Percentiles rank a stretch among this genome's conserved stretches.
Evolutionary conservation across 1,284 basidiomycete genomes (phyloP).

Genomic region (Cutaneotrichosporon mucoides): DNA sequence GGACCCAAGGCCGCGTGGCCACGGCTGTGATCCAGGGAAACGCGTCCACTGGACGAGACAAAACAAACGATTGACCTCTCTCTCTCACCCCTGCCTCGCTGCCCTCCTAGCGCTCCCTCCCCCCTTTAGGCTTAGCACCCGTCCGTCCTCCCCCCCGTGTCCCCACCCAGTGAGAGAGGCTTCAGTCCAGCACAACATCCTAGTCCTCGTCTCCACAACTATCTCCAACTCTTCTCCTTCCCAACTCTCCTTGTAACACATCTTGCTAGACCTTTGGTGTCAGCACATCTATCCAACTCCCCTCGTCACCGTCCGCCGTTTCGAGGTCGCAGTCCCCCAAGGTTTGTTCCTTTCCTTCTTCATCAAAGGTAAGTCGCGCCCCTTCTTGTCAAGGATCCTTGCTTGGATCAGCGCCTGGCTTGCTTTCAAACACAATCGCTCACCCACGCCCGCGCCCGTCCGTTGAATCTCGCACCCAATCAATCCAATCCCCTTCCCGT

Average conservation of each 20-base stretch:
- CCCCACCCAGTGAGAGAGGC: neutral
- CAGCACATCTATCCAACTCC: too few relatives aligned
- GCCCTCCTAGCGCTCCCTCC: neutral
- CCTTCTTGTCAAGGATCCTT: neutral
- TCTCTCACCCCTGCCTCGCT: neutral
- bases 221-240: neutral
- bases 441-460: neutral
- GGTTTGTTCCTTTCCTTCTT: slow-evolving; percentile 1
- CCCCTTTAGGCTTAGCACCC: neutral
- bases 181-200: neutral
- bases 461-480: neutral
- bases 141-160: neutral
- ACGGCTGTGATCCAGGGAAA: too few relatives aligned
- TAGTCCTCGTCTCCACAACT: neutral
- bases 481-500: slow-evolving; percentile 1
- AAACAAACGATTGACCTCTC: neutral
- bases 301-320: neutral
- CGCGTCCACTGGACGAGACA: neutral
- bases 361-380: slow-evolving; percentile 2
- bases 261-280: neutral
- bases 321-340: slow-evolving; percentile 5
- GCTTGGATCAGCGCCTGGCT: too few relatives aligned
- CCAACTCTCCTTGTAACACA: neutral
- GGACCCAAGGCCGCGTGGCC: too few relatives aligned
- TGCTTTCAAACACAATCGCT: neutral